Evolutionary conservation across 106 monocot genomes (phyloP), one percentile per base, ranked within the genome.

Genomic region (Platanthera guangdongensis): DNA sequence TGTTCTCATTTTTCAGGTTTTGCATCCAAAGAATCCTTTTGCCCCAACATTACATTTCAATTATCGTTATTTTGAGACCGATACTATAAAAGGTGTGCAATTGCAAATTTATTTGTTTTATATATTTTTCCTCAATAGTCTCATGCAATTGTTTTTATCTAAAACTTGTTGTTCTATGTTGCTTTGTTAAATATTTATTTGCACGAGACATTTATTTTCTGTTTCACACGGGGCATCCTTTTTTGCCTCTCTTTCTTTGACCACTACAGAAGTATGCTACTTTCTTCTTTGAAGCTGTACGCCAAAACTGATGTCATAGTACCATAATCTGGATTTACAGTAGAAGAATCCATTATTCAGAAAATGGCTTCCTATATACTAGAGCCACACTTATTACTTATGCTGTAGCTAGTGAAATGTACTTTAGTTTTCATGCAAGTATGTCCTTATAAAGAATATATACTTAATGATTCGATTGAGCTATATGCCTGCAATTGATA

Each of bases 21-120:
- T 96, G 81, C 96, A 97, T 83, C 96, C 96, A 51, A 97, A 97
- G 84, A 97, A 97, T 82, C 96, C 93, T 16, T 97, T 93, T 78
- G 89, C 96, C 6, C 96, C 96, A 0, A 97, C 96, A 50, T 77
- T 97, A 50, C 96, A 96, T 83, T 97, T 97, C 78, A 97, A 97
- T 75, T 96, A 90, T 74, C 83, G 90, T 45, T 90, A 92, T 68
- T 90, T 88, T 78, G 94, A 99, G 82, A 99, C 99, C 22, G 94
- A 99, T 84, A 92, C 94, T 53, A 90, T 94, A 50, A 84, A 90
- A 92, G 99, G 99, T 99, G 84, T 39, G 12, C 15, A 14, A 46
- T 80, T 57, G n/a, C 13, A 46, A 49, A 15, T 25, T 47, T 64
- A 25, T 76, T 75, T 72, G 28, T 51, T 71, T 15, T n/a, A 45